These are phyloP conservation scores for Byssoonygena ceratinophila DNA, from an alignment of 2,329 filamentous ascomycete species.

Conservation along the genomic window DNA sequence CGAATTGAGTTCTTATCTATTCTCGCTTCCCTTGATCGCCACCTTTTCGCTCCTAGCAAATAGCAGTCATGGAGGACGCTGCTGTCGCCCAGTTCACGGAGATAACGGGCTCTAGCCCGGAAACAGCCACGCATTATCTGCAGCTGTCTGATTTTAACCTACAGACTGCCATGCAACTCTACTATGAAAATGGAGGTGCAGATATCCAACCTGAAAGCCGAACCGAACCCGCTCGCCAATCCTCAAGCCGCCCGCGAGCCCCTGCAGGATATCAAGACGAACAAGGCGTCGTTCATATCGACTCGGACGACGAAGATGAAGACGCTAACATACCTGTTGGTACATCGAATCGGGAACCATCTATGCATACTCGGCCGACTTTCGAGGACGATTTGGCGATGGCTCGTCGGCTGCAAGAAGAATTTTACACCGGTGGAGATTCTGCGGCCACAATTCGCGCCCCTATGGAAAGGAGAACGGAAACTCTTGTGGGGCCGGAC, in stretches of 20 bases:
- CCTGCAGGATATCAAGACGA: slow-evolving; percentile 42
- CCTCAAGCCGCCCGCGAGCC: slow-evolving; percentile 18
- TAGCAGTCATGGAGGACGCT: slow-evolving; percentile 54
- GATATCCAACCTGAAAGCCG: slow-evolving; percentile 31
- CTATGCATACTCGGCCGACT: slow-evolving; percentile 36
- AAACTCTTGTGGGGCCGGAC: slow-evolving; percentile 73
- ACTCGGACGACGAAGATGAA: slow-evolving; percentile 68
- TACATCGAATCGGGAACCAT: slow-evolving; percentile 21
- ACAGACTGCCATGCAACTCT: slow-evolving; percentile 78
- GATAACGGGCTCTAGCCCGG: slow-evolving; percentile 65
- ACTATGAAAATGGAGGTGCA: slow-evolving; percentile 72
- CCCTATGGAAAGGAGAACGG: slow-evolving; percentile 80
- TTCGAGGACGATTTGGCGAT: slow-evolving; percentile 88
- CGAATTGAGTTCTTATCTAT: background rate
- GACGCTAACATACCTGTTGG: slow-evolving; percentile 37
- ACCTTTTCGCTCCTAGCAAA: background rate
- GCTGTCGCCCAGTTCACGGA: slow-evolving; percentile 63
- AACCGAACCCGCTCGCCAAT: slow-evolving; percentile 28
- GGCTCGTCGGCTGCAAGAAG: slow-evolving; percentile 82
- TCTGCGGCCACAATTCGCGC: slow-evolving; percentile 62
- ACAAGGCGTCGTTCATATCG: slow-evolving; percentile 59
- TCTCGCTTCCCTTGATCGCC: background rate
- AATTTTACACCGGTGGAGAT: slow-evolving; percentile 59
- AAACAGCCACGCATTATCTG: slow-evolving; percentile 72
- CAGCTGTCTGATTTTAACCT: slow-evolving; percentile 74